Conservation (phyloP, 208 protist genomes). For the Wallacemonas sp. region DNA sequence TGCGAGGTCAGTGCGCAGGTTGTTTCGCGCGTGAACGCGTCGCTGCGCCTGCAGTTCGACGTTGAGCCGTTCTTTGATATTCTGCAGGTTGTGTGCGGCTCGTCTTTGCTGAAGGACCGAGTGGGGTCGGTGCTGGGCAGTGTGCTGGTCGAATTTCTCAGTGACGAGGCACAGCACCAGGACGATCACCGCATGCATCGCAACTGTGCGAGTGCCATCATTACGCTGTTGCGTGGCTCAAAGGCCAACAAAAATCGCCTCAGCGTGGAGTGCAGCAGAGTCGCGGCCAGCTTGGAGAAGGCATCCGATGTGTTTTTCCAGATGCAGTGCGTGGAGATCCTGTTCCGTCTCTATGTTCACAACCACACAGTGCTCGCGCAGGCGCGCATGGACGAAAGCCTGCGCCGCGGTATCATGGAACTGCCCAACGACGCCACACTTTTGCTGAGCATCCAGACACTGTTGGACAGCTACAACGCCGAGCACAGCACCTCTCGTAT, state of each 20-base stretch:
- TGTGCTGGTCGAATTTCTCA: constrained; percentile 60
- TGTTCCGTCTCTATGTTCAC: constrained; percentile 80
- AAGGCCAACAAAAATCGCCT: constrained; percentile 78
- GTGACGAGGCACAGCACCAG: constrained; percentile 37
- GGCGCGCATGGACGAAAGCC: constrained; percentile 36
- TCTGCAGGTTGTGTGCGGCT: constrained; percentile 55
- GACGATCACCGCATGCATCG: constrained; percentile 79
- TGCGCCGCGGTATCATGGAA: constrained; percentile 59
- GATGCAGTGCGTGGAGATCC: constrained; percentile 88
- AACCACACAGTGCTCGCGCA: constrained; percentile 47
- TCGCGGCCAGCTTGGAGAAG: constrained; percentile 48
- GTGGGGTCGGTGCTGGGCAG: constrained; percentile 42
- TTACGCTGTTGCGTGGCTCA: constrained; percentile 77
- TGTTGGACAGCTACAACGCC: constrained; percentile 74
- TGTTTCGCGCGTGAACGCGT: constrained; percentile 32
- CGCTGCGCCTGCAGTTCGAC: constrained; percentile 51
- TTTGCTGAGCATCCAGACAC: constrained; percentile 57
- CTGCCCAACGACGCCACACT: constrained; percentile 81
- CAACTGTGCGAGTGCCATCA: constrained; percentile 73
- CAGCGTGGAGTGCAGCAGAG: constrained; percentile 41
- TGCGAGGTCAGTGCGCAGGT: constrained; percentile 42
- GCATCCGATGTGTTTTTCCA: constrained; percentile 85
- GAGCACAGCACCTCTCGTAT: constrained; percentile 38
- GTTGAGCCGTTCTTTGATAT: constrained; percentile 69
- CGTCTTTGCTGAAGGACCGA: constrained; percentile 51